Base-by-base conservation (phyloP, 371 early-diverging fungal species). In the Apophysomyces trapeziformis region DNA sequence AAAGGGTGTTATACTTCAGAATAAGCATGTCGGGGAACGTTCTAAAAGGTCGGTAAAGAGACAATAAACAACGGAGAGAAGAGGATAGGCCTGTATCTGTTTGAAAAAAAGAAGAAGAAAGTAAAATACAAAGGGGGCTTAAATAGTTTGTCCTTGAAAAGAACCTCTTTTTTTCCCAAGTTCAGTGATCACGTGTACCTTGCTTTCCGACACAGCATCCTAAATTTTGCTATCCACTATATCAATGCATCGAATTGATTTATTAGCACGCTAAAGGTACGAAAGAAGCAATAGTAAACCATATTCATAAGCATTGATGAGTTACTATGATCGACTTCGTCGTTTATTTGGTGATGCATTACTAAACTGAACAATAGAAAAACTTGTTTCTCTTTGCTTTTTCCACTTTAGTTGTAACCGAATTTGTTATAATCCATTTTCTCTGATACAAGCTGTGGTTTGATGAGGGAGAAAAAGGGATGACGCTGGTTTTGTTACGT, bases 11-110 rank as follows among this genome's bases (percentile, higher is more conserved):
- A 26, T 61, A 61, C 35, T 59, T 60, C 36, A 66, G 44, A 56
- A 66, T 59, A 59, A 66, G 60, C 67, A 66, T 66, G 61, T 44
- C 54, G 7, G 21, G 50, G 8, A 50, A 50, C 21, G 54, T 50
- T 18, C 13, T 41, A 50, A 7, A 50, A 21, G 21, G 21, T 21
- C 9, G 21, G 21, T 21, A 50, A 3, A 50, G 54, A 9, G 5
- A 9, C 21, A 26, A 26, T 18, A 9, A 32, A 50, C 9, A 1
- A 21, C 1, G 21, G 21, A 50, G 16, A 21, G 54, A 9, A 21
- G 32, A 50, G 21, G 7, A 5, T 21, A 50, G 21, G 54, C 54
- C 18, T 50, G 54, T 50, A 9, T 50, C 16, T 21, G 21, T 21
- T 16, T 21, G 16, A 9, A 35, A 21, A 26, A 50, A 50, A 50